A percentile compares a stretch with the other conserved stretches of the same genome.
These are phyloP conservation scores for Aegilops bicornis DNA, from an alignment of 176 grass and related monocot genomes.

Conservation along the genomic window DNA sequence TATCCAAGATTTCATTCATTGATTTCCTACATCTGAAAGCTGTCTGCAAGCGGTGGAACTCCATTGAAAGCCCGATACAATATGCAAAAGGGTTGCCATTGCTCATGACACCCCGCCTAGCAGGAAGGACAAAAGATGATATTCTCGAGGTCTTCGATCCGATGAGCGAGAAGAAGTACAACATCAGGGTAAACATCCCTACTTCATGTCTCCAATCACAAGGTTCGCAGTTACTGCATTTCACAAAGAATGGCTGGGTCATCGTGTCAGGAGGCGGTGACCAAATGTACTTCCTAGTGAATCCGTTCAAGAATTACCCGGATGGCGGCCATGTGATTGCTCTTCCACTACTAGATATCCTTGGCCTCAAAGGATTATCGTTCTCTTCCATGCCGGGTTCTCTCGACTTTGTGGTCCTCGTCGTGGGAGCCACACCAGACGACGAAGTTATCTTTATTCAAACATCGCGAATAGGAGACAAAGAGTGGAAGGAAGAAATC, in stretches of 20 bases:
- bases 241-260: neutral
- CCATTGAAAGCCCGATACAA: neutral
- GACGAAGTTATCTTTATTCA: neutral
- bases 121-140: neutral
- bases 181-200: neutral
- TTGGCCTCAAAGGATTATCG: neutral
- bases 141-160: neutral
- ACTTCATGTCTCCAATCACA: too few species aligned
- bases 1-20: neutral
- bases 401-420: neutral
- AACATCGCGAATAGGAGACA: neutral
- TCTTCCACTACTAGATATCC: neutral
- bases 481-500: neutral
- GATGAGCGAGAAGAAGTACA: neutral
- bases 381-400: neutral
- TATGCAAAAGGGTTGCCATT: neutral
- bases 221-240: neutral
- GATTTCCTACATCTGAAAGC: constrained; percentile 3
- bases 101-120: neutral
- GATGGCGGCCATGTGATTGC: neutral
- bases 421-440: too few species aligned
- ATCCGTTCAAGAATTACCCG: neutral
- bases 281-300: neutral
- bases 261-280: neutral
- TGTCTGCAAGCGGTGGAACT: neutral